phyloP scores from a whole-genome alignment of 768 basidiomycete species.

The Chalciporus chontae region DNA sequence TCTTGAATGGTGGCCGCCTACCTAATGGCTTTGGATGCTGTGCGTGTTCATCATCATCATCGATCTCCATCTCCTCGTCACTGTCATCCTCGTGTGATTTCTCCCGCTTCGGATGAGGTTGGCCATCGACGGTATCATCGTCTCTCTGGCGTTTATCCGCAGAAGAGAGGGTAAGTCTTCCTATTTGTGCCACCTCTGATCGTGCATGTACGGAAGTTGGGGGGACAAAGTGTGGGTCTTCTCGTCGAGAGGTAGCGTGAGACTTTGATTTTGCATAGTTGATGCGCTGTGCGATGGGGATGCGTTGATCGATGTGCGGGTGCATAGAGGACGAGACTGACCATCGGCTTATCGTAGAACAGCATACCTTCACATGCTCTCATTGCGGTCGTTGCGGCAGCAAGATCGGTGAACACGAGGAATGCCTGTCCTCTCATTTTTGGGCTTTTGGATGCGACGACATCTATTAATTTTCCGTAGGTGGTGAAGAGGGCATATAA shows the following conservation, averaged over 20 bases:
- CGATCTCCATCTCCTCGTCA: slow-evolving; percentile 92
- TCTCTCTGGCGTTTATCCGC: slow-evolving; percentile 67
- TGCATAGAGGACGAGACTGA: slow-evolving; percentile 38
- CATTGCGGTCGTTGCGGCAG: slow-evolving; percentile 88
- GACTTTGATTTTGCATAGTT: slow-evolving; percentile 89
- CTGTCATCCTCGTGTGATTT: slow-evolving; percentile 58
- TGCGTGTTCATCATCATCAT: slow-evolving; percentile 74
- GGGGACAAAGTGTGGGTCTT: slow-evolving; percentile 79
- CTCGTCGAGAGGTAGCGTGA: slow-evolving; percentile 72
- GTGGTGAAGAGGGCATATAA: slow-evolving; percentile 89
- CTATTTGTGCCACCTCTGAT: slow-evolving; percentile 40
- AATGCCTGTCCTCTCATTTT: slow-evolving; percentile 95
- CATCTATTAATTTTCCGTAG: slow-evolving; percentile 90
- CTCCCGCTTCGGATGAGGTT: slow-evolving; percentile 62
- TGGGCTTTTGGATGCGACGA: slow-evolving; percentile 81
- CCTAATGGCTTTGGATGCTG: slow-evolving; percentile 41
- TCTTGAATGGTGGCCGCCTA: slow-evolving; percentile 35
- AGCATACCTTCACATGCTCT: slow-evolving; percentile 89
- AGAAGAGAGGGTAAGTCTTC: slow-evolving; percentile 30
- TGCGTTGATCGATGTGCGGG: slow-evolving; percentile 9
- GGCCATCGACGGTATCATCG: slow-evolving; percentile 51
- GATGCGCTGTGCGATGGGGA: slow-evolving; percentile 61
- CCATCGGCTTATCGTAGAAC: slow-evolving; percentile 91
- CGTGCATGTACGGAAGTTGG: slow-evolving; percentile 65
- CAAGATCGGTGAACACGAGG: slow-evolving; percentile 90